Base-by-base conservation (phyloP, 352 stramenopile species). In the Thraustochytrium striatum region DNA sequence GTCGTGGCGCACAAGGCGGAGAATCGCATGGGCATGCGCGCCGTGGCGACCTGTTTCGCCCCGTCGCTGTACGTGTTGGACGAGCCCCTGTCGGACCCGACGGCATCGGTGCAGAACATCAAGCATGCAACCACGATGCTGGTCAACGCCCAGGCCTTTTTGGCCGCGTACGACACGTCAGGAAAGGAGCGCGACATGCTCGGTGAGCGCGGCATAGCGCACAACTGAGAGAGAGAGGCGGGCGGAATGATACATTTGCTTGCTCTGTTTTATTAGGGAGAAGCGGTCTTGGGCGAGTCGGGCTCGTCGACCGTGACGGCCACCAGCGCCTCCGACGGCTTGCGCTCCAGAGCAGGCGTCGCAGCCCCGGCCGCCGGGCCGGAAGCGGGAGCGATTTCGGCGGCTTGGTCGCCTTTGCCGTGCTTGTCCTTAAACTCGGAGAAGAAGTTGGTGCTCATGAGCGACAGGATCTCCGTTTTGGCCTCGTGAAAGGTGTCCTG, bases 361-460 rank as follows among this genome's bases (percentile, higher is more conserved):
- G n/a, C n/a, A n/a, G n/a, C n/a, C n/a, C n/a, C n/a, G n/a, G n/a
- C n/a, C n/a, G n/a, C n/a, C n/a, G n/a, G n/a, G n/a, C n/a, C n/a
- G n/a, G n/a, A n/a, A n/a, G n/a, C n/a, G n/a, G n/a, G n/a, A n/a
- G n/a, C n/a, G n/a, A n/a, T n/a, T n/a, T n/a, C n/a, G n/a, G n/a
- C n/a, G n/a, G n/a, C n/a, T n/a, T n/a, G n/a, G n/a, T n/a, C n/a
- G n/a, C n/a, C n/a, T n/a, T 33, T 70, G 36, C 13, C 7, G 36
- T 43, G n/a, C 11, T 75, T 39, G 5, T 75, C 65, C 19, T 47
- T 21, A 43, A 75, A 75, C 30, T 75, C 65, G 11, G 41, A 19
- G 39, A 70, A 75, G 25, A 75, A 75, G 65, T 75, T 75, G 28
- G 21, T 72, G 25, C 68, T 75, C 65, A 75, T 75, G 28, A 75